phyloP scores from a whole-genome alignment of 441 rosid species.

The Gossypium lobatum region DNA sequence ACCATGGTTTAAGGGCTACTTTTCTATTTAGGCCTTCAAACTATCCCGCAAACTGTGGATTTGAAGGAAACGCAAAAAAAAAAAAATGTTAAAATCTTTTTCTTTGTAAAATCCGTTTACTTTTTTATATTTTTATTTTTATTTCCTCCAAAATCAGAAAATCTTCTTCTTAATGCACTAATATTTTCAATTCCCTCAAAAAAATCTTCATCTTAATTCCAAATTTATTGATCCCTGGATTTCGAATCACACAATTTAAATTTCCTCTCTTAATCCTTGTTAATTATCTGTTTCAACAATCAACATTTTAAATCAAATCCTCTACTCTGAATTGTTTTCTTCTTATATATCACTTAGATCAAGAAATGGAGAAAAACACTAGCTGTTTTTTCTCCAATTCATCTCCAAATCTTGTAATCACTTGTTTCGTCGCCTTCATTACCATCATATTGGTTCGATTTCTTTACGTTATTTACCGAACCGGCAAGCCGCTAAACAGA shows the following conservation, averaged over 20 bases:
- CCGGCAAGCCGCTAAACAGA: constrained; percentile 48
- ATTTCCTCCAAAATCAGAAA: background rate
- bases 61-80: background rate
- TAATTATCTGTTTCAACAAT: background rate
- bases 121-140: background rate
- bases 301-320: background rate
- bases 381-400: constrained; percentile 18
- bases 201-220: background rate
- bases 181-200: background rate
- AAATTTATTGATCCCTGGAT: background rate
- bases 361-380: constrained; percentile 21
- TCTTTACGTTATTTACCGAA: constrained; percentile 26
- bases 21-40: background rate
- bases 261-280: background rate
- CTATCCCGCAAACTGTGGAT: no score
- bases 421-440: constrained; percentile 6
- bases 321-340: background rate
- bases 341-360: background rate
- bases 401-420: constrained; percentile 16
- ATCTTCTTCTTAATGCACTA: background rate
- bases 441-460: constrained; percentile 27
- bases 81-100: no score
- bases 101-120: background rate
- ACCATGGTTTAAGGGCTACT: no score
- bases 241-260: background rate